Base-by-base conservation (phyloP, 129 eudicot genomes). In the Tagetes patula region DNA sequence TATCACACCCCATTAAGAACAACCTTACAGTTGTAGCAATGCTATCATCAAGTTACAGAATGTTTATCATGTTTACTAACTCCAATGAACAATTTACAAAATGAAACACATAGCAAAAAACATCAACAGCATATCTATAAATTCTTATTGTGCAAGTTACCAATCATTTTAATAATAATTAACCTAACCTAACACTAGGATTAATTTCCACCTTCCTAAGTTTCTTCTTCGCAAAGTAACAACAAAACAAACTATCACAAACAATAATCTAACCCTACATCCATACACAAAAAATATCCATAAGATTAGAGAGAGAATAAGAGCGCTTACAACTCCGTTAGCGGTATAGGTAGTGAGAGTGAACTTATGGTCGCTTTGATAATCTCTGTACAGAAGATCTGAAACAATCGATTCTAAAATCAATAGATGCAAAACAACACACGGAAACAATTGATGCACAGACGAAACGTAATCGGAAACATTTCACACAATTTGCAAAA, bases 311-410 rank as follows among this genome's bases (percentile, higher is more conserved):
- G 38, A 69, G n/a, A 61, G 63, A 67, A 52, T 34, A 4, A 43
- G 53, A 70, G 67, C 1, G 65, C 88, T 78, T 43, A 91, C 97
- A 72, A 91, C 85, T 50, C 97, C 97, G 53, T 82, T 78, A 11
- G 92, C 55, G 65, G 95, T 75, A 54, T 79, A 82, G 49, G 97
- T 91, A 66, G 97, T 91, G 69, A 90, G 67, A 11, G 95, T 75
- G 66, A 90, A 87, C 83, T 87, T 90, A 68, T 87, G 97, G 86
- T 90, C 97, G 70, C 82, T 70, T 64, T 85, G 95, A 60, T 87
- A 90, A 82, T 90, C 97, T 87, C 38, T 90, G 83, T 90, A 90
- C 43, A 90, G 78, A 83, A 90, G 97, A 90, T 90, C 97, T 90
- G 86, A 69, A 83, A 65, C 6, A 72, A 65, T 20, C 42, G 34